Evolutionary conservation across 75 land plant genomes (phyloP), one percentile per base, ranked within the genome.

Genomic region (Sequoiadendron giganteum): DNA sequence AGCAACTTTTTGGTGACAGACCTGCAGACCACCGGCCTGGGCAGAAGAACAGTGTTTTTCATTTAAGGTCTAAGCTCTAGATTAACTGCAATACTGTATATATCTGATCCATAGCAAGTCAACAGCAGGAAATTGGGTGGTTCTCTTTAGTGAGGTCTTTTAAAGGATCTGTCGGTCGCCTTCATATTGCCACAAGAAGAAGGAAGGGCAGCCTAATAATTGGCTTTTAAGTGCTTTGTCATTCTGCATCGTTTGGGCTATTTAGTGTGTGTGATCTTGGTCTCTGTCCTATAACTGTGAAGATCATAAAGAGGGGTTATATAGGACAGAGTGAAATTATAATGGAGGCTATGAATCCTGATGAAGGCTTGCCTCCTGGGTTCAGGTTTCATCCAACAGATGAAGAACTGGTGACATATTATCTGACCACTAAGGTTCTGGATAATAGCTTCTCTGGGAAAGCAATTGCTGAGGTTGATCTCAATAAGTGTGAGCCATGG

Each of bases 401-500:
- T 89, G 97, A 96, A 54, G 97, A 96, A 88, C 93, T 95, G 43
- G 90, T 96, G 40, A 91, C 91, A 76, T 96, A 87, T 85, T 96
- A 96, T 90, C 85, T 96, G 73, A 93, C 93, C 68, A 90, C 90
- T 32, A 96, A 96, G 90, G 95, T 96, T 43, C 92, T 92, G 39
- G 89, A 94, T 87, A 90, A 90, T 13, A 88, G 86, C 79, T 93
- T 92, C 75, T 87, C 87, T 34, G 92, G 91, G 7, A 80, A 88
- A 0, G 91, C 95, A 42, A 95, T 96, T 88, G 94, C 91, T 25
- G 97, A 95, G 77, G 94, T 94, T 87, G 97, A 96, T 84, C 95
- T 96, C 78, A 96, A 96, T 85, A 88, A 94, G 70, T 93, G 91
- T 82, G 97, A 96, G 87, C 97, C 97, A 8, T 96, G 97, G 97